Evolutionary conservation across 352 stramenopile species (phyloP), one percentile per base, ranked within the genome.

Genomic region (Phytophthora pisi): DNA sequence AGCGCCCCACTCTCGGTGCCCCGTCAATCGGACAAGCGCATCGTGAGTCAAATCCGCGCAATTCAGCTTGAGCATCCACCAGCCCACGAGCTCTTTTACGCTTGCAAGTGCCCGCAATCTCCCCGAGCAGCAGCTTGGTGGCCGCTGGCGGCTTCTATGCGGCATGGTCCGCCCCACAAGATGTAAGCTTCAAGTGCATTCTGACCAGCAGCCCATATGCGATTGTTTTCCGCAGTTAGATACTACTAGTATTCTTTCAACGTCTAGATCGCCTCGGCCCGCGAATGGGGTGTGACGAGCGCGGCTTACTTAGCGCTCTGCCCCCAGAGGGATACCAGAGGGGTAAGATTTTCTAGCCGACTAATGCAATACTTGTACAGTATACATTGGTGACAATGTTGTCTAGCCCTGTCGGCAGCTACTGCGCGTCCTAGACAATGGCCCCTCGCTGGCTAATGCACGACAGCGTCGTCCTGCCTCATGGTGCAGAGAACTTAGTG

Each of bases 401-500:
- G 13, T 5, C 1, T 40, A 40, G 15, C 31, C 9, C 31, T 38
- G 31, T 8, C 31, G 13, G 34, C 9, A 40, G 34, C 34, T 40
- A 10, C 34, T 16, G 34, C 34, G 10, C 34, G 34, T 16, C 34
- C 34, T 5, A 40, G 3, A 16, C 34, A 40, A 5, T 11, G 34
- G 34, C 34, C 34, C 10, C 34, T 40, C 34, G 34, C 34, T 40
- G 34, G 34, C 34, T 13, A 11, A 40, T 40, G 34, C 13, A 11
- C 18, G 26, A 16, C 28, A 36, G 34, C 34, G 34, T 13, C 50
- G 59, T 38, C 56, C 64, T 70, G 63, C 63, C 56, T 70, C 64
- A 66, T 61, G 64, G 50, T 43, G 13, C 45, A 26, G 45, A n/a
- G 11, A 42, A 15, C 15, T 42, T 42, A 42, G 34, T 5, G 34